A percentile compares a stretch with the other conserved stretches of the same genome.
phyloP scores from a whole-genome alignment of 306 rosid genomes.

The Bauhinia variegata region DNA sequence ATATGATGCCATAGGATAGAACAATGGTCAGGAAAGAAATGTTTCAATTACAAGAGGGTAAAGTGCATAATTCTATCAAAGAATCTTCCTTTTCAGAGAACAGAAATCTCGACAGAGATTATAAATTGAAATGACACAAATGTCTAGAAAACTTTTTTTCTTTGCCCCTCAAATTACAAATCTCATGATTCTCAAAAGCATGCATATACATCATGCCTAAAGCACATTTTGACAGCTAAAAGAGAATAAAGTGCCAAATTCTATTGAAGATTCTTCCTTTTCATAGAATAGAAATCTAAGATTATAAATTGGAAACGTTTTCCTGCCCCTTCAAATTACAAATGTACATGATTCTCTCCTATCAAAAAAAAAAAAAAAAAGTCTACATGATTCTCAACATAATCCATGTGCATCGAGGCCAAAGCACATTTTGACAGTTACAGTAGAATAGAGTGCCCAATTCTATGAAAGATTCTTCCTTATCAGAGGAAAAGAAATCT shows the following conservation, averaged over 20 bases:
- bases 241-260: background rate
- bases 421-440: background rate
- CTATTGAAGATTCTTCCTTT: background rate
- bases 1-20: too few species aligned
- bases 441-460: background rate
- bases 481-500: too few species aligned
- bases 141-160: background rate
- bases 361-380: too few species aligned
- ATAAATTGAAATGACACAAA: too few species aligned
- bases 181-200: background rate
- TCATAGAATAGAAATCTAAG: too few species aligned
- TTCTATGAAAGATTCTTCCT: background rate
- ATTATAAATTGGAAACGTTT: too few species aligned
- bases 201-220: background rate
- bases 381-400: background rate
- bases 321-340: background rate
- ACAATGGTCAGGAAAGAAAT: too few species aligned
- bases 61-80: background rate
- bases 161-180: background rate
- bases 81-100: background rate
- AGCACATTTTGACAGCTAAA: background rate
- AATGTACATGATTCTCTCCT: too few species aligned
- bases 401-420: background rate
- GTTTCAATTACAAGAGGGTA: background rate
- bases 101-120: too few species aligned